These are phyloP conservation scores for Dichomitus squalens DNA, from an alignment of 1,284 basidiomycete genomes.

Conservation along the genomic window DNA sequence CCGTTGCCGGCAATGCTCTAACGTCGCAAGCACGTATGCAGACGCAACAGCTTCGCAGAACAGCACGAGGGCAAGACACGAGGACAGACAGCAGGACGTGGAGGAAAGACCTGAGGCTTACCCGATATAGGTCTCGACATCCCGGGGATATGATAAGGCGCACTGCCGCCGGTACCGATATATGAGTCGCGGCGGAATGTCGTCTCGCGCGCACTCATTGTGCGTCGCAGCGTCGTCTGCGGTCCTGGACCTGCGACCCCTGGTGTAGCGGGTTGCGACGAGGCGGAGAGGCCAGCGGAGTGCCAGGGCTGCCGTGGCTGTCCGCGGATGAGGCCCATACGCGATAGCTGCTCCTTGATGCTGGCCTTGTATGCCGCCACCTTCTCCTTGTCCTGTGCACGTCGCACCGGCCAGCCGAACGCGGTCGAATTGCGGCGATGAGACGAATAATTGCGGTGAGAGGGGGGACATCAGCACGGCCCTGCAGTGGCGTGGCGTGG, in stretches of 20 bases:
- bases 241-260: constrained; percentile 32
- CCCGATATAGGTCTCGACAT: constrained; percentile 16
- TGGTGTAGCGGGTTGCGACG: constrained; percentile 21
- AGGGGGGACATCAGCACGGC: constrained; percentile 11
- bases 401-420: constrained; percentile 8
- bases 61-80: constrained; percentile 7
- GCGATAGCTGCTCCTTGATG: constrained; percentile 77
- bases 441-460: neutral
- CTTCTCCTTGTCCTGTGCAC: constrained; percentile 72
- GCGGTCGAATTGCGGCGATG: neutral
- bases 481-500: constrained; percentile 15
- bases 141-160: constrained; percentile 19
- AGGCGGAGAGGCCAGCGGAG: constrained; percentile 11
- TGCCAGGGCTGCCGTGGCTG: constrained; percentile 55
- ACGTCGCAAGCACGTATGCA: neutral
- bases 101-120: constrained; percentile 12
- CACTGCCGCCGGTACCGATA: neutral
- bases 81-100: constrained; percentile 6
- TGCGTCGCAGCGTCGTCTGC: constrained; percentile 26
- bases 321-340: constrained; percentile 76
- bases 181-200: constrained; percentile 18
- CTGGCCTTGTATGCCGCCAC: constrained; percentile 81
- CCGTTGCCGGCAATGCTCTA: neutral
- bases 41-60: constrained; percentile 4
- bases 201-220: constrained; percentile 22